Conservation (phyloP, 352 stramenopile genomes). For the Phytopythium sindhum region DNA sequence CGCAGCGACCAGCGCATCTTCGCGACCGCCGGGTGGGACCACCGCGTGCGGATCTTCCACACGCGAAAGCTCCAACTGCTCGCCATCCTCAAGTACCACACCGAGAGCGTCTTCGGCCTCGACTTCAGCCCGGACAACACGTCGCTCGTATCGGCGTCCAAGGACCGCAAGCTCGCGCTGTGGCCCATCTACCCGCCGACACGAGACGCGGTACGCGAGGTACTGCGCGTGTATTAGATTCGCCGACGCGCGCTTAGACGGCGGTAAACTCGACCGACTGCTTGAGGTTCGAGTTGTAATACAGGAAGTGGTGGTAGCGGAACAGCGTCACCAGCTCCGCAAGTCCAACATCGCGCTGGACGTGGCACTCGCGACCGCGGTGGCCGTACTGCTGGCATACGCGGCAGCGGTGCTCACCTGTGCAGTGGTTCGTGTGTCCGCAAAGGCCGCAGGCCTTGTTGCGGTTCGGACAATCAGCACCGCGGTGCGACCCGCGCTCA, state of each 20-base stretch:
- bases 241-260: not conserved
- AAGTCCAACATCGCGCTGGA: slow-evolving; percentile 75
- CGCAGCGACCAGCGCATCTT: slow-evolving; percentile 74
- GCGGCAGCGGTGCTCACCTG: slow-evolving; percentile 75
- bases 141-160: slow-evolving; percentile 65
- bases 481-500: slow-evolving; percentile 72
- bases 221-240: slow-evolving; percentile 29
- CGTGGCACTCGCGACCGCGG: slow-evolving; percentile 78
- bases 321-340: slow-evolving; percentile 83
- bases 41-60: slow-evolving; percentile 73
- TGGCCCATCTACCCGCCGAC: slow-evolving; percentile 73
- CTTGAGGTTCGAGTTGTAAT: slow-evolving; percentile 88
- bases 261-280: slow-evolving; percentile 83
- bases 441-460: slow-evolving; percentile 66
- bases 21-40: slow-evolving; percentile 75
- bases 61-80: slow-evolving; percentile 69
- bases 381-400: slow-evolving; percentile 84
- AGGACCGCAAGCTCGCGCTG: slow-evolving; percentile 74
- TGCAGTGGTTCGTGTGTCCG: slow-evolving; percentile 71
- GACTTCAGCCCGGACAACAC: slow-evolving; percentile 65
- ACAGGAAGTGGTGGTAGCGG: slow-evolving; percentile 85
- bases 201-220: slow-evolving; percentile 14
- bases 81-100: slow-evolving; percentile 78
- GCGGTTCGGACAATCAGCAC: slow-evolving; percentile 66
- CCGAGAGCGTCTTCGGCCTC: slow-evolving; percentile 67